Evolutionary conservation across 345 rosid species (phyloP).

Genomic region (Noccaea bulbosa): DNA sequence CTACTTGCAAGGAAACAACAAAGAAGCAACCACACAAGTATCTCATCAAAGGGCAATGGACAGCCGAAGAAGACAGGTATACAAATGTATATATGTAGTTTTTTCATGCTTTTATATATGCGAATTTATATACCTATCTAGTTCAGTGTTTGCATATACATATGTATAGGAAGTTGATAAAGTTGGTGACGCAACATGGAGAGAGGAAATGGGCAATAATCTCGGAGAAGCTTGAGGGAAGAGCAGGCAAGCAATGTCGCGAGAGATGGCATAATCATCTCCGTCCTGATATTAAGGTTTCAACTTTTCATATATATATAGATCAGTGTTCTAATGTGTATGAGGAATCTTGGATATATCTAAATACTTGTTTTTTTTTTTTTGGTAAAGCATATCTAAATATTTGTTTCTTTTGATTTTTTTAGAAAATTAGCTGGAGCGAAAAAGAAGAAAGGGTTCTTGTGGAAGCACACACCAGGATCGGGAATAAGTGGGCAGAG

Average conservation of each 20-base stretch:
- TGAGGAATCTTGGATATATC: not conserved
- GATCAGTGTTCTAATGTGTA: conserved; percentile 1
- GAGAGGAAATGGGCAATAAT: conserved; percentile 86
- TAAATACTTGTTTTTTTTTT: not conserved
- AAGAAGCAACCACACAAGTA: conserved; percentile 49
- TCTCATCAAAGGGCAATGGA: conserved; percentile 90
- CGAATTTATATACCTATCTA: not conserved
- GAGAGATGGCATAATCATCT: conserved; percentile 99
- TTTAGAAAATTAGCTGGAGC: conserved; percentile 79
- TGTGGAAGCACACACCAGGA: conserved; percentile 67
- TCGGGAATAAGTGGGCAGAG: conserved; percentile 94
- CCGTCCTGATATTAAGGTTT: conserved; percentile 88
- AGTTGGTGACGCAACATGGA: conserved; percentile 82
- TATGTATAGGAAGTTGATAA: conserved; percentile 61
- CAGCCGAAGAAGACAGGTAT: conserved; percentile 90
- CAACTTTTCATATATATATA: not conserved
- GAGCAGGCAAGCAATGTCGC: conserved; percentile 95
- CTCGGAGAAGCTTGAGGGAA: conserved; percentile 70
- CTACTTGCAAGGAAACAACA: conserved; percentile 16
- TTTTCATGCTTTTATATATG: not conserved
- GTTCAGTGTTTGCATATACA: not conserved
- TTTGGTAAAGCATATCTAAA: not conserved
- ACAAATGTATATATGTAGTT: not conserved
- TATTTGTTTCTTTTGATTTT: not conserved
- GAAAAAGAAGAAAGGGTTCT: conserved; percentile 81